These are phyloP conservation scores for Mycena citricolor DNA, from an alignment of 1,284 basidiomycete genomes.

Conservation along the genomic window DNA sequence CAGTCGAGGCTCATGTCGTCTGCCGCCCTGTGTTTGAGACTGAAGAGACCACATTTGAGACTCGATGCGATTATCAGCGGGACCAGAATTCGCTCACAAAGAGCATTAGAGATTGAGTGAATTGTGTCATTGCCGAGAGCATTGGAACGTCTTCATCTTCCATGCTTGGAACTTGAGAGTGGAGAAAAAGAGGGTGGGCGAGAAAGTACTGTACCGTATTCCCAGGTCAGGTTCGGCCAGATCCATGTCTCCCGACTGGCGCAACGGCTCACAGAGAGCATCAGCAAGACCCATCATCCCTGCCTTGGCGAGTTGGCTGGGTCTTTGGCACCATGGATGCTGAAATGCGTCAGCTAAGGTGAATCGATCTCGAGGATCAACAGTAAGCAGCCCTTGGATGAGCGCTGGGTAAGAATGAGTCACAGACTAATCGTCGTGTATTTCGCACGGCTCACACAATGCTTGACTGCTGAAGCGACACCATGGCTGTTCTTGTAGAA, in stretches of 20 bases:
- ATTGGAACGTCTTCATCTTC: constrained; percentile 60
- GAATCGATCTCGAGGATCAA: constrained; percentile 72
- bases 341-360: constrained; percentile 67
- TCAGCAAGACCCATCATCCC: constrained; percentile 59
- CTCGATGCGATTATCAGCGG: too few species aligned
- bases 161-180: constrained; percentile 24
- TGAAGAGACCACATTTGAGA: constrained; percentile 32
- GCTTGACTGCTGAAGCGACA: constrained; percentile 61
- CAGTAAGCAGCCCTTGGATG: constrained; percentile 69
- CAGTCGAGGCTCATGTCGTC: constrained; percentile 66
- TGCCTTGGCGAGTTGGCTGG: constrained; percentile 66
- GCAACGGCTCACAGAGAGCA: constrained; percentile 66
- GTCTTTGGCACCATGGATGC: constrained; percentile 82
- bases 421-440: neutral
- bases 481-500: constrained; percentile 85
- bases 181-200: neutral
- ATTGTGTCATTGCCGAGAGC: constrained; percentile 50
- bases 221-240: constrained; percentile 57
- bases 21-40: constrained; percentile 75
- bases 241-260: constrained; percentile 66
- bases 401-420: constrained; percentile 48
- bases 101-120: constrained; percentile 60
- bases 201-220: constrained; percentile 19
- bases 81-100: constrained; percentile 54
- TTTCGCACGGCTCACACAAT: constrained; percentile 60